Evolutionary conservation across 2,329 filamentous ascomycete species (phyloP), one percentile per base, ranked within the genome.

Genomic region (Aschersonia sp.): DNA sequence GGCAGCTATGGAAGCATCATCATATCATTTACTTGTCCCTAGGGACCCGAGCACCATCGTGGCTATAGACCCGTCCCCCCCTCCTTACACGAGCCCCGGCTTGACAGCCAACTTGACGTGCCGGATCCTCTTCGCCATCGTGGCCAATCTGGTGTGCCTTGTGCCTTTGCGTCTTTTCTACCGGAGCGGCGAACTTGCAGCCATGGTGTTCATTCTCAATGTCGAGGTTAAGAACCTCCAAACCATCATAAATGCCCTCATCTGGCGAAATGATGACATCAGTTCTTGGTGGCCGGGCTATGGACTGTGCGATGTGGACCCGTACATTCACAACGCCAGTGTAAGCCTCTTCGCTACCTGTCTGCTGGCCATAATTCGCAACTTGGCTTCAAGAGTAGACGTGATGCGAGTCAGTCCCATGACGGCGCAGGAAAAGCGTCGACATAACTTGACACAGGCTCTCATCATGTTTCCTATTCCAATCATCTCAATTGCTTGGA

Each of bases 381-480:
- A 75, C 43, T 66, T 79, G 8, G 67, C 75, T 11, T 58, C 64
- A 39, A 73, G 75, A 54, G 67, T 79, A 47, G 67, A 66, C 33
- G 56, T 73, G 30, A 53, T 67, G 46, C 62, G 71, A 2, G 68
- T 65, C 30, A 61, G 62, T 45, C 61, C 63, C 5, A 59, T 70
- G 5, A 66, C 63, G 1, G 52, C 57, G 14, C 53, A 50, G 4
- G 73, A 78, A 60, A 66, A 60, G 49, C 62, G 62, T 11, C 60
- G 62, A 1, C 64, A 68, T 29, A 68, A 66, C 46, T 49, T 72
- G 7, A 49, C 68, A 5, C 75, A 79, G 53, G 68, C 69, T 4
- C 60, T 73, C 51, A 68, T 78, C 62, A 73, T 80, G 51, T 76
- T 79, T 47, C 67, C 73, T 1, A 49, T 75, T 4, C 75, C 75